phyloP scores from a whole-genome alignment of 2,329 filamentous ascomycete species.

The Sarocladium oryzae region DNA sequence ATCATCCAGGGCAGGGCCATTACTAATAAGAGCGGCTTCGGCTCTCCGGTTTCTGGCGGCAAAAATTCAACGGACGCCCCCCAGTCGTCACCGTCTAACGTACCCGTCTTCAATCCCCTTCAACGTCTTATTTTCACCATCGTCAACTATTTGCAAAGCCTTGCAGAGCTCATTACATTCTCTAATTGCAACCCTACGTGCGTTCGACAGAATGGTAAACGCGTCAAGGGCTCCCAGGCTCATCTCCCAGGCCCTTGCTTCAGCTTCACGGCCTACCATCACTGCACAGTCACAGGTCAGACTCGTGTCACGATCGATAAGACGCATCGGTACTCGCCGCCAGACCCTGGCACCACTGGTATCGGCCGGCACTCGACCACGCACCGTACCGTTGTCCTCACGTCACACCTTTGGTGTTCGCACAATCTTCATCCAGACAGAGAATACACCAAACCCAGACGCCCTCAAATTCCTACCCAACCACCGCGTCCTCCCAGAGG shows the following conservation, averaged over 20 bases:
- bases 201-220: not conserved
- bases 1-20: conserved; percentile 22
- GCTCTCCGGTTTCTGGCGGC: conserved; percentile 15
- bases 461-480: conserved; percentile 96
- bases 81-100: not conserved
- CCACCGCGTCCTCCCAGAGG: conserved; percentile 72
- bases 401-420: conserved; percentile 38
- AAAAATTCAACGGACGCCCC: conserved; percentile 18
- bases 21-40: conserved; percentile 23
- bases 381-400: not conserved
- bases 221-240: not conserved
- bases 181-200: not conserved
- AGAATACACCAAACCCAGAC: conserved; percentile 89
- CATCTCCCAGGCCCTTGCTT: not conserved
- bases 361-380: not conserved
- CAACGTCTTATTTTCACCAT: too few species aligned
- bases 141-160: too few species aligned
- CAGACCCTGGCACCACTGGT: not conserved
- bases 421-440: conserved; percentile 96
- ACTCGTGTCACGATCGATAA: not conserved
- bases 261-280: not conserved
- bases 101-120: not conserved
- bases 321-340: not conserved
- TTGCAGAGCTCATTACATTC: too few species aligned
- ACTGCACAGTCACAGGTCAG: not conserved